Evolutionary conservation across 345 rosid species (phyloP).

Genomic region (Acer yangbiense): DNA sequence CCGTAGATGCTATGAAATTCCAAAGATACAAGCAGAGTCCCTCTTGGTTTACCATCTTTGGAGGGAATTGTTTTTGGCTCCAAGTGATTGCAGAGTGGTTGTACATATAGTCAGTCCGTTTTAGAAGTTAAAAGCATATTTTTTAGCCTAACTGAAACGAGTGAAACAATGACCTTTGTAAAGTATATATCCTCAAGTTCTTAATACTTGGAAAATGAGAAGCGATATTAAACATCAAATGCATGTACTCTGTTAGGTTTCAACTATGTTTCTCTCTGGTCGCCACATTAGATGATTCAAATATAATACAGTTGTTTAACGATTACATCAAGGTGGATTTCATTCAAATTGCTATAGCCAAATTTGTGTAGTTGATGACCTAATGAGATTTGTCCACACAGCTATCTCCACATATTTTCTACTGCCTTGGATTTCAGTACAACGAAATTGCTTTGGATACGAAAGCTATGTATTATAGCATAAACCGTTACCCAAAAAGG

Average conservation of each 20-base stretch:
- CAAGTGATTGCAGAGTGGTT: not conserved
- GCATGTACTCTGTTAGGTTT: too few species aligned
- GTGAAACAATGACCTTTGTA: not conserved
- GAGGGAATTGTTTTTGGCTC: not conserved
- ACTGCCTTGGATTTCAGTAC: too few species aligned
- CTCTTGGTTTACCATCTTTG: not conserved
- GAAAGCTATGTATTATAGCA: not conserved
- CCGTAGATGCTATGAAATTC: not conserved
- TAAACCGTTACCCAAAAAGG: not conserved
- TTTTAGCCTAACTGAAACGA: not conserved
- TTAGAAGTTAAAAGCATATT: not conserved
- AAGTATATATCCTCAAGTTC: not conserved
- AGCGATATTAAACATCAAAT: not conserved
- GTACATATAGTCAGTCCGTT: not conserved
- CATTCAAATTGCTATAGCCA: too few species aligned
- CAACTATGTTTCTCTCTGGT: not conserved
- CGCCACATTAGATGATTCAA: not conserved
- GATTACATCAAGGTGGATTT: not conserved
- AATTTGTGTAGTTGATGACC: not conserved
- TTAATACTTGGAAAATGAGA: too few species aligned
- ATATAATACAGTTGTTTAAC: too few species aligned
- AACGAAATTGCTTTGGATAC: too few species aligned
- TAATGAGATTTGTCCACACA: too few species aligned
- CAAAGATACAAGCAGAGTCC: not conserved
- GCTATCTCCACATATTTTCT: too few species aligned